Base-by-base conservation (phyloP, 805 yeast species). In the Candida sithepensis region DNA sequence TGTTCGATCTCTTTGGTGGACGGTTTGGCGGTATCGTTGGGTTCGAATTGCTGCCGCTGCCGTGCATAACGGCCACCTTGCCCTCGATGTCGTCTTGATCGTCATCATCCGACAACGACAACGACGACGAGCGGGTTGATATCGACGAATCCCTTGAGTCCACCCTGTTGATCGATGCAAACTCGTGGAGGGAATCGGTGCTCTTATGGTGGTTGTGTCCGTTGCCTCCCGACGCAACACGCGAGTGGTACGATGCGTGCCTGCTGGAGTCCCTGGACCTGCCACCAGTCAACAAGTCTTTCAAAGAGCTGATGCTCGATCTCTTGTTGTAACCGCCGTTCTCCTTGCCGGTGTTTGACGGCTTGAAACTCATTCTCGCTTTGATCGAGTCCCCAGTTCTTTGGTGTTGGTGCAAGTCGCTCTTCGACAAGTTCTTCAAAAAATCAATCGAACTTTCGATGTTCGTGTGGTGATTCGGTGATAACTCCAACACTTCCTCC, bases 371-470 rank as follows among this genome's bases (percentile, higher is more conserved):
- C 3, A 57, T 45, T 28, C 60, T 52, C 21, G 50, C 36, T 39
- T 47, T 58, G 24, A 57, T 23, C 12, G 60, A 56, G 16, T 57
- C 63, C 4, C 63, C 63, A 3, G 62, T 59, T 40, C 61, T 58
- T 41, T 59, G 62, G 2, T 45, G 55, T 23, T 45, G 55, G 14
- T 39, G 39, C 6, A 28, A 8, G 20, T 44, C 32, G 18, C 12
- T 19, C 34, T 19, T 12, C 12, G 72, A 65, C 20, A 72, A 49
- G 22, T 54, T 61, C 43, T 64, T 68, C 32, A 72, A 46, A 50
- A 70, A 73, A 28, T 68, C 75, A 21, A 72, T 63, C 33, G 67
- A 71, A 45, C 67, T 68, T 49, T 65, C 63, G 26, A 65, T 65
- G 22, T 58, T 59, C 21, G 53, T 53, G 16, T 57, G 56, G 32